phyloP scores from a whole-genome alignment of 306 rosid genomes.

The Dalbergia cultrata region DNA sequence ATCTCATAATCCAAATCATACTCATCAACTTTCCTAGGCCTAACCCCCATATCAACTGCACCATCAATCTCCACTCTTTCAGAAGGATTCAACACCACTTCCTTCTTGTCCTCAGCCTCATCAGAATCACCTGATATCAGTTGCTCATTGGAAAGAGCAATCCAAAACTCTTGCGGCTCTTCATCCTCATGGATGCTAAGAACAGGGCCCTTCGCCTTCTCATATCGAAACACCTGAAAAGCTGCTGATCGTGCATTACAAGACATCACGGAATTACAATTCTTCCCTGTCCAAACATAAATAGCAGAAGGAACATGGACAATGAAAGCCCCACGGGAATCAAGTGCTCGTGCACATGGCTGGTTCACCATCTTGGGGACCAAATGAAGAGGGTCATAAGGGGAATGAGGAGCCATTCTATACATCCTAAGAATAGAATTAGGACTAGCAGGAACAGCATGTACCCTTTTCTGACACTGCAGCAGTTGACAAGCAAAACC shows the following conservation, averaged over 20 bases:
- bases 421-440: slow-evolving; percentile 82
- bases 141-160: slow-evolving; percentile 63
- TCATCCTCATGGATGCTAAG: slow-evolving; percentile 65
- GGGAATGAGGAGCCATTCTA: slow-evolving; percentile 93
- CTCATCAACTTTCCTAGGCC: slow-evolving; percentile 68
- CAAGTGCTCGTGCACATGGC: slow-evolving; percentile 71
- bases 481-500: slow-evolving; percentile 91
- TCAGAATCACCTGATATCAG: slow-evolving; percentile 50
- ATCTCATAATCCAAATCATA: slow-evolving; percentile 86
- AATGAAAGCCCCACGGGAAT: slow-evolving; percentile 93
- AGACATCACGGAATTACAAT: slow-evolving; percentile 62
- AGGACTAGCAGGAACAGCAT: slow-evolving; percentile 84
- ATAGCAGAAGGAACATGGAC: slow-evolving; percentile 85
- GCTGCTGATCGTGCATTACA: slow-evolving; percentile 76
- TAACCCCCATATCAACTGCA: slow-evolving; percentile 16
- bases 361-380: slow-evolving; percentile 77
- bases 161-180: slow-evolving; percentile 86
- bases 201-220: slow-evolving; percentile 70
- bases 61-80: slow-evolving; percentile 50
- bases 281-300: slow-evolving; percentile 82
- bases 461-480: slow-evolving; percentile 97
- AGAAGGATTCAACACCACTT: slow-evolving; percentile 35
- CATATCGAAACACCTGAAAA: slow-evolving; percentile 80
- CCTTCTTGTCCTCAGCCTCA: slow-evolving; percentile 46
- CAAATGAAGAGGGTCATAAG: slow-evolving; percentile 91